Percentiles rank a stretch among this genome's conserved stretches.
phyloP scores from a whole-genome alignment of 495 filamentous ascomycete species.

The Trichoderma virens region DNA sequence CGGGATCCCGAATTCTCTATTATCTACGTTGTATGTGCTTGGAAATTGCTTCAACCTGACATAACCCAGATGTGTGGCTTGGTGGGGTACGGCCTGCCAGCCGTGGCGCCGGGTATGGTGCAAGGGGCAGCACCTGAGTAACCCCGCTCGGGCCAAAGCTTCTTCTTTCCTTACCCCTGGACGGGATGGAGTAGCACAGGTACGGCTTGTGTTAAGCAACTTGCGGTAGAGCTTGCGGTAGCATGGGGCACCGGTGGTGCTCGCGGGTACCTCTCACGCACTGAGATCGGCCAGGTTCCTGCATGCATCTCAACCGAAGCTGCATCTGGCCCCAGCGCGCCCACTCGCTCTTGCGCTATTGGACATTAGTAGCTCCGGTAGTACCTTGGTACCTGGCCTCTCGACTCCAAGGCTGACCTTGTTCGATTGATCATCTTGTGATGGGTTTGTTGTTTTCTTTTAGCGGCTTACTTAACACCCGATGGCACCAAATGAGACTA shows the following conservation, averaged over 20 bases:
- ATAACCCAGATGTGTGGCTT: too few species aligned
- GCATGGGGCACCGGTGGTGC: background rate
- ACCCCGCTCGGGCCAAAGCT: constrained; percentile 4
- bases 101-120: background rate
- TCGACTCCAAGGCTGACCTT: too few species aligned
- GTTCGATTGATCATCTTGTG: too few species aligned
- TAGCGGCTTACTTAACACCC: background rate
- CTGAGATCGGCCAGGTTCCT: background rate
- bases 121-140: background rate
- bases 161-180: background rate
- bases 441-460: too few species aligned
- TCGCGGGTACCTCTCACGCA: background rate
- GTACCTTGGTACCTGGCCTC: too few species aligned
- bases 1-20: too few species aligned
- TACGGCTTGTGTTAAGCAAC: background rate
- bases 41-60: too few species aligned
- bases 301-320: constrained; percentile 3
- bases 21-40: too few species aligned
- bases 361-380: too few species aligned
- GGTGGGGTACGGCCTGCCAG: too few species aligned
- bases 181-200: background rate
- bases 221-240: background rate
- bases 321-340: background rate
- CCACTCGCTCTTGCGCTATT: background rate
- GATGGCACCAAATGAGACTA: background rate